phyloP scores from a whole-genome alignment of 768 basidiomycete species.

The Suillus cothurnatus region DNA sequence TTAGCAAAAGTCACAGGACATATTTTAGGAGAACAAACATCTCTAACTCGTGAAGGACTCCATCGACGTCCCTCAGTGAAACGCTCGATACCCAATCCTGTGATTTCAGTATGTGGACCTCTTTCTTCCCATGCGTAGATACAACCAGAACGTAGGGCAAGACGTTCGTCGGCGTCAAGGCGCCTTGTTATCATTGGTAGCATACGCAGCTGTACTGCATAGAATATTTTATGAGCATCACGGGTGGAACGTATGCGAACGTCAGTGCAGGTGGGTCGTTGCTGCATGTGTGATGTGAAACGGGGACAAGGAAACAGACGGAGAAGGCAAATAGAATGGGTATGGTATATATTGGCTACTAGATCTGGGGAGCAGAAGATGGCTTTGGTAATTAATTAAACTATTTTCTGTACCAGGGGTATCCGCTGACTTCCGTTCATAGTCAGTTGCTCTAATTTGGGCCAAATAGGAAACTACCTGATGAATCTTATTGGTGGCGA shows the following conservation, averaged over 20 bases:
- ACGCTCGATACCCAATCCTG: slow-evolving; percentile 79
- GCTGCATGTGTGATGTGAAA: slow-evolving; percentile 52
- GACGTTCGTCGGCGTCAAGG: slow-evolving; percentile 75
- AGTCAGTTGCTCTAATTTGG: slow-evolving; percentile 29
- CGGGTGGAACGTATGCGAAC: slow-evolving; percentile 74
- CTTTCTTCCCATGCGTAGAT: slow-evolving; percentile 76
- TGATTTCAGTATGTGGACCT: slow-evolving; percentile 71
- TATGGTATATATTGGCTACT: slow-evolving; percentile 33
- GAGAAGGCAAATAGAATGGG: slow-evolving; percentile 17
- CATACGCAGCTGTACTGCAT: slow-evolving; percentile 60
- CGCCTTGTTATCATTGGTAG: slow-evolving; percentile 77
- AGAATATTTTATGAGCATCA: slow-evolving; percentile 84
- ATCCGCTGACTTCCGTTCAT: slow-evolving; percentile 14
- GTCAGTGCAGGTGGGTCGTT: slow-evolving; percentile 65
- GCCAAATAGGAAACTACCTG: slow-evolving; percentile 30
- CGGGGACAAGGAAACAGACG: slow-evolving; percentile 15
- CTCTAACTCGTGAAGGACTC: slow-evolving; percentile 83
- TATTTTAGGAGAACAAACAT: slow-evolving; percentile 48
- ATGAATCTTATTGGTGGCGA: slow-evolving; percentile 39
- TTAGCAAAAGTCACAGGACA: slow-evolving; percentile 13
- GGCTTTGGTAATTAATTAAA: slow-evolving; percentile 41
- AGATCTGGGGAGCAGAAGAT: slow-evolving; percentile 35
- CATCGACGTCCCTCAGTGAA: slow-evolving; percentile 85
- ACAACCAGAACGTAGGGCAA: slow-evolving; percentile 46
- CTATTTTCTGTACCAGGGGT: slow-evolving; percentile 32